A percentile compares a stretch with the other conserved stretches of the same genome.
These are phyloP conservation scores for Phaffia tasmanica DNA, from an alignment of 768 basidiomycete genomes.

Conservation along the genomic window DNA sequence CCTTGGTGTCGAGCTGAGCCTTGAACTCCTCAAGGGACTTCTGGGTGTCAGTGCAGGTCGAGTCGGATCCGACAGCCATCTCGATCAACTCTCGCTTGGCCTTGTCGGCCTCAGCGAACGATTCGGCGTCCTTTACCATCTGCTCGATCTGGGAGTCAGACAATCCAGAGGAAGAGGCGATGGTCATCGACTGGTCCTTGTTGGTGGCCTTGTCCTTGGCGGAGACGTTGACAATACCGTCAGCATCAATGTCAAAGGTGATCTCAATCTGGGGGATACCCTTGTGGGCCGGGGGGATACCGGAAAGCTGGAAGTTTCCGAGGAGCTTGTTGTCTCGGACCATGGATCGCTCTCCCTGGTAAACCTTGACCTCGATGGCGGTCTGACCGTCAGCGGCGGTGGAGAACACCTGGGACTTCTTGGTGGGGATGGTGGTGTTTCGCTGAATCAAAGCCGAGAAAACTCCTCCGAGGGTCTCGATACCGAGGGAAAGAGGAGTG, in stretches of 20 bases:
- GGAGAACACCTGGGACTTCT: constrained; percentile 98
- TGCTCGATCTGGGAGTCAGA: constrained; percentile 92
- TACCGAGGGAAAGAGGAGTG: constrained; percentile 78
- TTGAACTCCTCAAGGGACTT: constrained; percentile 98
- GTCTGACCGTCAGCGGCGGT: constrained; percentile 98
- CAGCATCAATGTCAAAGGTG: constrained; percentile 93
- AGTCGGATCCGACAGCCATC: constrained; percentile 92
- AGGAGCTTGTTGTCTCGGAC: constrained; percentile 97
- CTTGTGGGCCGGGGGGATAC: constrained; percentile 79
- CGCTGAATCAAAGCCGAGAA: constrained; percentile 98
- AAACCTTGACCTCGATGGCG: constrained; percentile 99
- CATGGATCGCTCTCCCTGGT: constrained; percentile 97
- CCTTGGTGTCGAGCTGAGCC: constrained; percentile 80
- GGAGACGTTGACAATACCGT: constrained; percentile 93
- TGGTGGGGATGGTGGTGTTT: constrained; percentile 98
- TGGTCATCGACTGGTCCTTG: constrained; percentile 90
- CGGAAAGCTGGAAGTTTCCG: constrained; percentile 98
- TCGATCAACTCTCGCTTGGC: constrained; percentile 76
- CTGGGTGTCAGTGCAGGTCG: constrained; percentile 86
- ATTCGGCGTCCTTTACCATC: constrained; percentile 91
- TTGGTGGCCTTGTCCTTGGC: constrained; percentile 59
- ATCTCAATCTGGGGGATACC: constrained; percentile 73
- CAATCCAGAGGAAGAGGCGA: constrained; percentile 92
- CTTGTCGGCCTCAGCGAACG: constrained; percentile 87
- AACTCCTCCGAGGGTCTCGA: constrained; percentile 96